These are phyloP conservation scores for Aureobasidium pullulans DNA, from an alignment of 2,329 filamentous ascomycete species.

Conservation along the genomic window DNA sequence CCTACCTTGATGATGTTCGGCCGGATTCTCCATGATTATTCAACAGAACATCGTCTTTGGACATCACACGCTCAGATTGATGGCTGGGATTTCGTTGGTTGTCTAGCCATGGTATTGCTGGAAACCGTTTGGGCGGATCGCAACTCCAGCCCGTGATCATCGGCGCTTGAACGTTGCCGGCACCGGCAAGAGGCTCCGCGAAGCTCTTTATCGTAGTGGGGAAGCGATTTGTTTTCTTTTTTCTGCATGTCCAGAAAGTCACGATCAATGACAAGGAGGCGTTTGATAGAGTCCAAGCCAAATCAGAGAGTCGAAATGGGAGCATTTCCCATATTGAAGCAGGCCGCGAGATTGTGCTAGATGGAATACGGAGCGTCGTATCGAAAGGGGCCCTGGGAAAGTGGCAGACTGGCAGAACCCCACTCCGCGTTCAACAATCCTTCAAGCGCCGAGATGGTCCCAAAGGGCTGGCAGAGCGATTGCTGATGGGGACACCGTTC, in stretches of 20 bases:
- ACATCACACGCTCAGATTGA: background rate
- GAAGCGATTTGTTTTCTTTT: background rate
- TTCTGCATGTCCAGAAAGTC: background rate
- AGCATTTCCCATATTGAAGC: background rate
- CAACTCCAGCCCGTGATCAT: background rate
- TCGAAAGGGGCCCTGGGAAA: background rate
- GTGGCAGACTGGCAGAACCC: conserved; percentile 4
- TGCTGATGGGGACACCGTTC: background rate
- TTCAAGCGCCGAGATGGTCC: conserved; percentile 2
- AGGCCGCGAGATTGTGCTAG: background rate
- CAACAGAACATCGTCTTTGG: background rate
- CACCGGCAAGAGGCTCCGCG: conserved; percentile 4
- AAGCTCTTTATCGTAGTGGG: background rate
- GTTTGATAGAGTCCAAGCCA: background rate
- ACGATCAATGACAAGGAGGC: background rate
- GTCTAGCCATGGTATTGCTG: background rate
- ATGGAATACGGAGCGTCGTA: background rate
- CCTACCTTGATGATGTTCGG: background rate
- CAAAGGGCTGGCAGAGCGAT: background rate
- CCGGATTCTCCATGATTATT: background rate
- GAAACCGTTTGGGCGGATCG: background rate
- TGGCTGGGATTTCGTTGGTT: background rate
- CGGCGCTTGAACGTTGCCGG: conserved; percentile 5
- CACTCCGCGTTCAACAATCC: conserved; percentile 9
- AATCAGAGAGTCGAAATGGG: background rate